Base-by-base conservation (phyloP, 768 basidiomycete genomes). In the Hygrophorus russula region DNA sequence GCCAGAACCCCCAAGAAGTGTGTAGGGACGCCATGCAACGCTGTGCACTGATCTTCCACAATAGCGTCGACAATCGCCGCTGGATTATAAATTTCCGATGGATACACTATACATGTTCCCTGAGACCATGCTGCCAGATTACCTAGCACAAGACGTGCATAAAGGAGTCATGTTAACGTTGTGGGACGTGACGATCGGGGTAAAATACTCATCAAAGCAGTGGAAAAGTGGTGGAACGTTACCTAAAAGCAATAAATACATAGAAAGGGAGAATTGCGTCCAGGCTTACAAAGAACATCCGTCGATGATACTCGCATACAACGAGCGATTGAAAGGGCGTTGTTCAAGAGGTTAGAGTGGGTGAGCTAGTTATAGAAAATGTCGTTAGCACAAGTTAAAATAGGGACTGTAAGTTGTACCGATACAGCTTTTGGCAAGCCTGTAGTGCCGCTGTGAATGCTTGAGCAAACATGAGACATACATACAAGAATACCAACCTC, bases 201-300 rank as follows among this genome's bases (percentile, higher is more conserved):
- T 20, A 45, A 20, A 35, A 67, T 28, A 84, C 84, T 81, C 63
- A 85, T 87, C 87, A 73, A 89, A 89, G 56, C 87, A 90, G 57
- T 91, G 87, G 57, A 89, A 91, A 1, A 89, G 60, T 0, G 87
- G 87, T 2, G 87, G 87, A 1, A 78, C 78, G 49, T 90, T 89
- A 68, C 83, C 84, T 88, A 35, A 12, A 9, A 17, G 27, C 34
- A 11, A 30, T 42, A 8, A 55, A 41, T 18, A 32, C 47, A 30
- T 4, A 8, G 37, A 17, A 9, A 6, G 17, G 3, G 13, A 19
- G 15, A 10, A 15, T 12, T 10, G 18, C 13, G 35, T n/a, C n/a
- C n/a, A n/a, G n/a, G 60, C 76, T 20, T 49, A 85, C 87, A 88
- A 3, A 89, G 60, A 17, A 84, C 59, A 49, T 91, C 87, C 7